A percentile compares a stretch with the other conserved stretches of the same genome.
Conservation (phyloP, 306 rosid species). For the Vigna trinervia region DNA sequence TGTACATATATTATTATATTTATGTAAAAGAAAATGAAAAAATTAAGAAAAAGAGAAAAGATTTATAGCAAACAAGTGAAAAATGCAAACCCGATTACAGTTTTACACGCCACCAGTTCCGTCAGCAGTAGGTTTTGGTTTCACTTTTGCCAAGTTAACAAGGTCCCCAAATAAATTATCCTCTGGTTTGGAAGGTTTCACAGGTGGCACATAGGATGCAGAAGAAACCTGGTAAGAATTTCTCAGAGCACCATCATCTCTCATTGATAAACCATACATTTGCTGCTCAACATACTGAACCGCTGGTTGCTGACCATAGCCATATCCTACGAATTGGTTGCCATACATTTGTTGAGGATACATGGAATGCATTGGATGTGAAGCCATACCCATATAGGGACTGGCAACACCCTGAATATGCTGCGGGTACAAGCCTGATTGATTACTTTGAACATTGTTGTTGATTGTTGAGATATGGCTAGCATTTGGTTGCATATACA, state of each 20-base stretch:
- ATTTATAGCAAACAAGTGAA: conserved; percentile 50
- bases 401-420: conserved; percentile 54
- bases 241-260: conserved; percentile 63
- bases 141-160: conserved; percentile 84
- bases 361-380: conserved; percentile 62
- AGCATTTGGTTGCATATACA: conserved; percentile 74
- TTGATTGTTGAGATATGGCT: conserved; percentile 62
- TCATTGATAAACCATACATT: conserved; percentile 80
- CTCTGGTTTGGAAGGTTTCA: conserved; percentile 86
- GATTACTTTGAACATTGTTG: conserved; percentile 68
- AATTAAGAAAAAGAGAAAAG: conserved; percentile 29
- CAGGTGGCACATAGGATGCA: conserved; percentile 69
- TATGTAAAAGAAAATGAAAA: conserved; percentile 42
- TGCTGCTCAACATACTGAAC: conserved; percentile 74
- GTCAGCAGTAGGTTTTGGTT: conserved; percentile 76
- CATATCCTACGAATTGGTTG: conserved; percentile 69
- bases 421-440: conserved; percentile 58
- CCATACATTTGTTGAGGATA: conserved; percentile 86
- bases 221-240: conserved; percentile 70
- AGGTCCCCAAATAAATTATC: conserved; percentile 96
- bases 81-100: conserved; percentile 37
- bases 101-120: conserved; percentile 62
- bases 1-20: conserved; percentile 45
- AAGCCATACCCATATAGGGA: conserved; percentile 68
- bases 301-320: conserved; percentile 80